Base-by-base conservation (phyloP, 257 asterid genomes). In the Jacaranda copaia region DNA sequence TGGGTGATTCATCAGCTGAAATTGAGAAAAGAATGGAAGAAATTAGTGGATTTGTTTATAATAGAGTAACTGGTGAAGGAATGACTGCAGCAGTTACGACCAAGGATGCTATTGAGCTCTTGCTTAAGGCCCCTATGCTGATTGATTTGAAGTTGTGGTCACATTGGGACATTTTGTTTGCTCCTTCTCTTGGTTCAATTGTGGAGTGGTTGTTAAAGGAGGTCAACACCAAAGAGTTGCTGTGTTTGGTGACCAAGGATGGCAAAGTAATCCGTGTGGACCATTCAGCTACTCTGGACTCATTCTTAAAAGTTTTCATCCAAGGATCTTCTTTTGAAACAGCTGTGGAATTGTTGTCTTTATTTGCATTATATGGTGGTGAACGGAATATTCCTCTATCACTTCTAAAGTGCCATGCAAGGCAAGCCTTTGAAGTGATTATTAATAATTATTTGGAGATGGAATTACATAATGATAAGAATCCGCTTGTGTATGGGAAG, bases 131-230 rank as follows among this genome's bases (percentile, higher is more conserved):
- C 78, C 99, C 98, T 60, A 93, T 93, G 98, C 81, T 96, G 81
- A 83, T 87, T 70, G 96, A 96, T 89, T 76, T 96, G 80, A 81
- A 75, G 63, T 69, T 87, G 70, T 96, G 98, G 98, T 87, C 90
- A 12, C 99, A 96, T 74, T 96, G 99, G 99, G 99, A 90, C 82
- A 76, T 81, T 74, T 42, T 85, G 56, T 93, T 81, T 86, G 95
- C 93, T 78, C 97, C 99, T 74, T 89, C 95, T 69, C 96, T 96
- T 78, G 99, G 99, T 81, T 83, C 97, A 38, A 85, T 96, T 75
- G 83, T 91, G 84, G 89, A 76, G 81, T 96, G 98, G 98, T 82
- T 93, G 87, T 81, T 93, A 77, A 91, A 88, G 76, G 97, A 91
- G 81, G 93, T 86, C 74, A 93, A 89, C 69, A 42, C 76, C 69